These are phyloP conservation scores for Podospora pseudopauciseta DNA, from an alignment of 495 filamentous ascomycete genomes.

Conservation along the genomic window DNA sequence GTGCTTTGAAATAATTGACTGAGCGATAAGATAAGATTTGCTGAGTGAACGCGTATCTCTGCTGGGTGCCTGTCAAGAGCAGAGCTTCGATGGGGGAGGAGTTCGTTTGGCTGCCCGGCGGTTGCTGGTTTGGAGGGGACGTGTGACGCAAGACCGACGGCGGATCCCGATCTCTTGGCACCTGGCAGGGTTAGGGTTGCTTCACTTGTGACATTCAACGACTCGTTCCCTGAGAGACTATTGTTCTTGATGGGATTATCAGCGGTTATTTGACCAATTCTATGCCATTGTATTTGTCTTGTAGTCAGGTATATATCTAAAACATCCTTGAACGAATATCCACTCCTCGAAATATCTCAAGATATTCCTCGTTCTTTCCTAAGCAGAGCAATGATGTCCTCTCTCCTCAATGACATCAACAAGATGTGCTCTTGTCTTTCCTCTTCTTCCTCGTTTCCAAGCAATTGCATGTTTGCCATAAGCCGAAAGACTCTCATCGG, in stretches of 20 bases:
- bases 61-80: neutral
- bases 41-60: neutral
- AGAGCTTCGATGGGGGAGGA: neutral
- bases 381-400: neutral
- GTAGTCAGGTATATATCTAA: neutral
- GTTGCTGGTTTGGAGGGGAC: neutral
- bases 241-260: neutral
- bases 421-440: neutral
- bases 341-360: neutral
- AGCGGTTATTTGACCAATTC: neutral
- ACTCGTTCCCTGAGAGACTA: neutral
- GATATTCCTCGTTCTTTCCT: neutral
- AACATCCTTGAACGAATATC: neutral
- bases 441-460: neutral
- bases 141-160: constrained; percentile 5
- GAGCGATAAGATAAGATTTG: neutral
- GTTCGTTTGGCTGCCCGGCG: neutral
- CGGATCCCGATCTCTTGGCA: neutral
- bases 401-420: neutral
- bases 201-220: neutral
- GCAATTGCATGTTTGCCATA: neutral
- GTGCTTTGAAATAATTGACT: neutral
- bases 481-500: neutral
- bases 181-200: neutral
- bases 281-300: neutral